A percentile compares a stretch with the other conserved stretches of the same genome.
Evolutionary conservation across 2,329 filamentous ascomycete genomes (phyloP).

Genomic region (Didymellaceae sp.): DNA sequence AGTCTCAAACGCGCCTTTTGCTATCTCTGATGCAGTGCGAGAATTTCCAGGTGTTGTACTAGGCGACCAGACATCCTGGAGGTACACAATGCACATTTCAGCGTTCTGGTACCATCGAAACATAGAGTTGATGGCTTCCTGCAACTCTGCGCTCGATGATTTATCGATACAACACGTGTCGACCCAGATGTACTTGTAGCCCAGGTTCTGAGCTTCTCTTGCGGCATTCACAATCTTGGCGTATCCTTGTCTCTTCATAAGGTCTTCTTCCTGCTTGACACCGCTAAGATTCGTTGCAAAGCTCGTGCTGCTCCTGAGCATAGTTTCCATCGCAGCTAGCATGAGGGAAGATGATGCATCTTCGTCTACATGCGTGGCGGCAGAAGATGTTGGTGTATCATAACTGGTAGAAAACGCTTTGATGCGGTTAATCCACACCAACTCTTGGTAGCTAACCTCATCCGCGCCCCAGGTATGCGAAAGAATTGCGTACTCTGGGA

Average conservation of each 20-base stretch:
- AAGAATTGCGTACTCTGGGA: constrained; percentile 28
- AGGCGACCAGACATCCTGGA: constrained; percentile 22
- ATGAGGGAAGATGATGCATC: constrained; percentile 12
- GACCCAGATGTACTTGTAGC: constrained; percentile 28
- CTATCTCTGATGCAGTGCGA: constrained; percentile 22
- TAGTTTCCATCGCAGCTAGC: constrained; percentile 23
- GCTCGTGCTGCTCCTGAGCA: constrained; percentile 14
- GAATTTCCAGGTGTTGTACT: constrained; percentile 3
- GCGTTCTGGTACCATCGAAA: constrained; percentile 27
- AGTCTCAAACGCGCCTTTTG: constrained; percentile 23
- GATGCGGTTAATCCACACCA: constrained; percentile 22
- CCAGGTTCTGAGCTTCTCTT: constrained; percentile 13
- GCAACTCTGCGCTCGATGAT: constrained; percentile 26
- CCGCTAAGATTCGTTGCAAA: constrained; percentile 16
- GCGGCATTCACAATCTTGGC: constrained; percentile 24
- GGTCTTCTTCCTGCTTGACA: constrained; percentile 17
- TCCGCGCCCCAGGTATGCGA: constrained; percentile 32
- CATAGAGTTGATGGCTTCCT: constrained; percentile 35
- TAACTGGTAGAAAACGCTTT: constrained; percentile 13
- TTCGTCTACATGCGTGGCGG: constrained; percentile 2
- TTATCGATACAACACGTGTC: constrained; percentile 35
- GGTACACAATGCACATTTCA: constrained; percentile 23
- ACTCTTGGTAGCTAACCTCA: constrained; percentile 28
- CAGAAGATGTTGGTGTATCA: constrained; percentile 8
- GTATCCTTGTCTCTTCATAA: constrained; percentile 22